These are phyloP conservation scores for Hondaea fermentalgiana DNA, from an alignment of 108 stramenopile species.

Conservation along the genomic window DNA sequence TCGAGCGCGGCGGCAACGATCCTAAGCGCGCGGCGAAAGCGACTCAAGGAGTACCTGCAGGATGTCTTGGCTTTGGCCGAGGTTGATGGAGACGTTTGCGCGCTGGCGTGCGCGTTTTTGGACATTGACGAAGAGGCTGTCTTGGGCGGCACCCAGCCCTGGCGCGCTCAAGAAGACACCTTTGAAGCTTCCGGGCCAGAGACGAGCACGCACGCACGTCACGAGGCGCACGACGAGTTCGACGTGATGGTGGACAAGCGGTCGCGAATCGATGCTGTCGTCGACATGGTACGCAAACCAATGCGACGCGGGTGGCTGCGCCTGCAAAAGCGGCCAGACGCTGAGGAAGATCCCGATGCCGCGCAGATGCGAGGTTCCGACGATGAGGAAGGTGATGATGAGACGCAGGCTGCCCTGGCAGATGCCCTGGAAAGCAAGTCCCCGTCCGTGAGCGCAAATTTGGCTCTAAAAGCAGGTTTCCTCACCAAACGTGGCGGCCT, in stretches of 20 bases:
- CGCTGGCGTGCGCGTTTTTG: neutral
- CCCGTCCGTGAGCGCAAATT: neutral
- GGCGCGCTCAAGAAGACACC: neutral
- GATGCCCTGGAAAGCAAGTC: neutral
- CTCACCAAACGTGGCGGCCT: conserved; percentile 17
- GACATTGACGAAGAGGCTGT: conserved; percentile 1
- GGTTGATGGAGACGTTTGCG: neutral
- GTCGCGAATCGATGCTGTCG: neutral
- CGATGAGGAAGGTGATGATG: neutral
- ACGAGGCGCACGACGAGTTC: neutral
- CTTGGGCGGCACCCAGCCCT: neutral
- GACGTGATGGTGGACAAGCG: neutral
- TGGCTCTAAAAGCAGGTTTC: neutral
- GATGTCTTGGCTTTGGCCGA: neutral
- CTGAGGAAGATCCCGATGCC: neutral
- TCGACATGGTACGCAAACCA: neutral
- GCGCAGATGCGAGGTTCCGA: neutral
- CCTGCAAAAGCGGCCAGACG: neutral
- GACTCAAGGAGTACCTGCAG: neutral
- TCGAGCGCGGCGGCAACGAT: neutral
- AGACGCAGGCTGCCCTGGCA: neutral
- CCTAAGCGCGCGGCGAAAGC: neutral
- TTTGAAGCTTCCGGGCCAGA: neutral
- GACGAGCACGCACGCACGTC: neutral
- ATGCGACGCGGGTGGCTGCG: neutral